These are phyloP conservation scores for Ustulina deusta DNA, from an alignment of 2,329 filamentous ascomycete species.

Conservation along the genomic window DNA sequence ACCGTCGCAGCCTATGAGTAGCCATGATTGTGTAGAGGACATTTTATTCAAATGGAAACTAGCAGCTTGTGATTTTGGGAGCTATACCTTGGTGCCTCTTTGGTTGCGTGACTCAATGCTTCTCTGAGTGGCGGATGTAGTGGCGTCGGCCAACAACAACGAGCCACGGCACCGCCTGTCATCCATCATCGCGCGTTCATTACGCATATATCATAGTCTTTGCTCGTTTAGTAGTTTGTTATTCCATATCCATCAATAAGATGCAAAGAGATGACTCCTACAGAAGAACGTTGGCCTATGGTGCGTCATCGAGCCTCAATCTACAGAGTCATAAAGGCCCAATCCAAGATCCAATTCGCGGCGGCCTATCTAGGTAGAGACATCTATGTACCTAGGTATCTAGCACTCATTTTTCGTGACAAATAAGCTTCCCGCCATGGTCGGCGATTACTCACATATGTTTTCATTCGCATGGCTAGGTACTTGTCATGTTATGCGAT, in stretches of 20 bases:
- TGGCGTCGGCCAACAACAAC: neutral
- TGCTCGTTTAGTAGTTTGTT: neutral
- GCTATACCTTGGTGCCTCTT: neutral
- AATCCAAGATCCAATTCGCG: too few species aligned
- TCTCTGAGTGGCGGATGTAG: neutral
- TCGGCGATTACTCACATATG: too few species aligned
- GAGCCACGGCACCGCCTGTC: neutral
- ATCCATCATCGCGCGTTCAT: neutral
- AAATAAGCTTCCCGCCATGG: too few species aligned
- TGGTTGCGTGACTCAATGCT: constrained; percentile 18
- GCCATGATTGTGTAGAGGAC: neutral
- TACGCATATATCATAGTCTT: neutral
- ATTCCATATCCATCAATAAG: neutral
- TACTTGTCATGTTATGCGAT: too few species aligned
- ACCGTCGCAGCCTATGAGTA: constrained; percentile 21
- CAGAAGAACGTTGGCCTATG: neutral
- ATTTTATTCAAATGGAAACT: neutral
- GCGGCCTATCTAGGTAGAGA: neutral
- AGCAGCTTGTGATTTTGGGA: constrained; percentile 14
- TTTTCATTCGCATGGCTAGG: too few species aligned
- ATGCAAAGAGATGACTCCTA: neutral
- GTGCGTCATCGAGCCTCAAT: neutral
- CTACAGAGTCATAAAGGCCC: neutral
- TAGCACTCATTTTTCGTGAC: too few species aligned
- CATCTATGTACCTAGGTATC: neutral